Base-by-base conservation (phyloP, 352 stramenopile species). In the Globisporangium radiosum region DNA sequence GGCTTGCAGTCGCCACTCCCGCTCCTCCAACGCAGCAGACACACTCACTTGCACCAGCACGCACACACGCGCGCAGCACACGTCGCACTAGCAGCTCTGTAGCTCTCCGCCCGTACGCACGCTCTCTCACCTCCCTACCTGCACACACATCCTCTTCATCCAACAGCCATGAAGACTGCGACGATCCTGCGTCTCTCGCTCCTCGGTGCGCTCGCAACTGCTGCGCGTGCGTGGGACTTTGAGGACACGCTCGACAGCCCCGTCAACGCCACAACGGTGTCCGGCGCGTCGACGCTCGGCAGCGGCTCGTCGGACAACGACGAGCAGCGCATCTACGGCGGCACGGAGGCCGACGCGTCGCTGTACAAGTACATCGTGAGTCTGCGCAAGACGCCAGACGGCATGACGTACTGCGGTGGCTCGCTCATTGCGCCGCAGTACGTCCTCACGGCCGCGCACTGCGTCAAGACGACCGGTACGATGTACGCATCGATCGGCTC, bases 381-480 rank as follows among this genome's bases (percentile, higher is more conserved):
- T 60, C 59, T 88, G 36, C 78, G 78, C 52, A 68, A 75, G 64
- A 67, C 69, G 33, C 58, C 63, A 8, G 69, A 63, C 4, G 67
- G 61, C 47, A 63, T 59, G 52, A 82, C 74, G 11, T 90, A 81
- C 68, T 92, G 82, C 54, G 82, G 80, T n/a, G 82, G 76, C 14
- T 66, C 76, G 37, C 75, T 92, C 1, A 74, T 92, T 52, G 66
- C 79, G 7, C 63, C 73, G 48, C 67, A 78, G 63, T 89, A 88
- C 52, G 72, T 92, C 8, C 60, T 89, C 43, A 92, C 79, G 43
- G 82, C 82, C n/a, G 82, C 68, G 8, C 82, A 92, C 59, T 92
- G 82, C 64, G 75, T 87, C 48, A 78, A 80, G 63, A 71, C 63
- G 52, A 68, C 36, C 11, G 56, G 39, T 56, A 64, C 7, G 8